Conservation (phyloP, 345 rosid species). For the Moringa oleifera region DNA sequence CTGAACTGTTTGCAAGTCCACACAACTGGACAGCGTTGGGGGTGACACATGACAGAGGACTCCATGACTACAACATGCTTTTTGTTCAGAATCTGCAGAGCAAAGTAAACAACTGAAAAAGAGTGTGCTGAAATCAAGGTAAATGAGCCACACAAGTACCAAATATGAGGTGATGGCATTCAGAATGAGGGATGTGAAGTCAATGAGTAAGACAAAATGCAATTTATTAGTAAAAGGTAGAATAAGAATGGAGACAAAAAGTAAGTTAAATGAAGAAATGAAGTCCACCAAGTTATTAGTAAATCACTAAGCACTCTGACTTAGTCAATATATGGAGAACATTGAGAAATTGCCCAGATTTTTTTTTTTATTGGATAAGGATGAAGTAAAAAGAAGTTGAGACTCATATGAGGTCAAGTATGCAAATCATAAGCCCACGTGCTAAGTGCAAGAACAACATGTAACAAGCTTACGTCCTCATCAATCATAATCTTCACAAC, state of each 20-base stretch:
- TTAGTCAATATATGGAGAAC: no score
- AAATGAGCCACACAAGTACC: background rate
- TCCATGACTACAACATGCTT: conserved; percentile 3
- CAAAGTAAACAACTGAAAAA: conserved; percentile 1
- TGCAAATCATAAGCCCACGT: background rate
- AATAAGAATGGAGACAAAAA: no score
- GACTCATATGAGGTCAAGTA: background rate
- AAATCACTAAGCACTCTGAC: no score
- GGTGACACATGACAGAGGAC: conserved; percentile 5
- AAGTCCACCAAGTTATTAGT: no score
- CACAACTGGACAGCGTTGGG: background rate
- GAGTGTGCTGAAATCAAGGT: background rate
- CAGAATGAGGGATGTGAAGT: background rate
- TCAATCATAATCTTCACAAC: background rate
- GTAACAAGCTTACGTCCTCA: background rate
- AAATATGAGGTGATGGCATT: no score
- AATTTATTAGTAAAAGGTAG: no score
- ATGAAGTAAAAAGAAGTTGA: no score
- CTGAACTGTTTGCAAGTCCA: conserved; percentile 6
- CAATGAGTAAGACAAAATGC: background rate
- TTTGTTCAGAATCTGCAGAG: background rate
- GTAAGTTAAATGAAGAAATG: no score
- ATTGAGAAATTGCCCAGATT: no score
- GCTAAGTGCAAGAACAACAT: background rate
- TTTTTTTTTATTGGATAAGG: no score